Evolutionary conservation across 2,329 filamentous ascomycete genomes (phyloP).

Genomic region (Penicillium polonicum): DNA sequence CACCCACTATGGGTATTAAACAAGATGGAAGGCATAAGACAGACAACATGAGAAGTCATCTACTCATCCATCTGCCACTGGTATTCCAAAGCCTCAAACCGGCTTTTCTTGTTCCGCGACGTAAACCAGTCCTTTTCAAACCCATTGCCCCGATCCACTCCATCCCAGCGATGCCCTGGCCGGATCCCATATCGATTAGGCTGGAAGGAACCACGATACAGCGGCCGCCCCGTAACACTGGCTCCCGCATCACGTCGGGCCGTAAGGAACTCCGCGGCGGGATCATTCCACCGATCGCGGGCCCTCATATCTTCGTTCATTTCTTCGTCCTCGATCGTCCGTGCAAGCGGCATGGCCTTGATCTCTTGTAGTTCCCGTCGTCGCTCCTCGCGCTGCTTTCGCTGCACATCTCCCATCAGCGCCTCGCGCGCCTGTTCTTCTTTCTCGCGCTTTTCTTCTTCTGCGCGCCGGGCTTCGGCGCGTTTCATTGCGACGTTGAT

Average conservation of each 20-base stretch:
- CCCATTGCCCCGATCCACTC: slow-evolving; percentile 88
- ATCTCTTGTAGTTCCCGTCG: slow-evolving; percentile 74
- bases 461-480: slow-evolving; percentile 78
- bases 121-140: slow-evolving; percentile 94
- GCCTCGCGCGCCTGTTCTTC: slow-evolving; percentile 66
- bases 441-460: slow-evolving; percentile 66
- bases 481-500: slow-evolving; percentile 91
- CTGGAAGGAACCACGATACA: slow-evolving; percentile 75
- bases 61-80: slow-evolving; percentile 96
- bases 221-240: slow-evolving; percentile 57
- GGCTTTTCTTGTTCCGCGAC: slow-evolving; percentile 73
- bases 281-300: slow-evolving; percentile 85
- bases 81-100: slow-evolving; percentile 79
- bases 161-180: slow-evolving; percentile 94
- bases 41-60: slow-evolving; percentile 1
- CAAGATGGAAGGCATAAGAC: background rate
- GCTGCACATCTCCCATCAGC: slow-evolving; percentile 82
- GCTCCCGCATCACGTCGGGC: slow-evolving; percentile 48
- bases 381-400: slow-evolving; percentile 62
- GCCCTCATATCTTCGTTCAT: slow-evolving; percentile 82
- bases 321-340: slow-evolving; percentile 78
- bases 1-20: slow-evolving; percentile 8
- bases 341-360: slow-evolving; percentile 74
- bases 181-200: slow-evolving; percentile 93
- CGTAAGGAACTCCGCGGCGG: slow-evolving; percentile 75